Base-by-base conservation (phyloP, 805 yeast genomes). In the Myxozyma melibiosi region DNA sequence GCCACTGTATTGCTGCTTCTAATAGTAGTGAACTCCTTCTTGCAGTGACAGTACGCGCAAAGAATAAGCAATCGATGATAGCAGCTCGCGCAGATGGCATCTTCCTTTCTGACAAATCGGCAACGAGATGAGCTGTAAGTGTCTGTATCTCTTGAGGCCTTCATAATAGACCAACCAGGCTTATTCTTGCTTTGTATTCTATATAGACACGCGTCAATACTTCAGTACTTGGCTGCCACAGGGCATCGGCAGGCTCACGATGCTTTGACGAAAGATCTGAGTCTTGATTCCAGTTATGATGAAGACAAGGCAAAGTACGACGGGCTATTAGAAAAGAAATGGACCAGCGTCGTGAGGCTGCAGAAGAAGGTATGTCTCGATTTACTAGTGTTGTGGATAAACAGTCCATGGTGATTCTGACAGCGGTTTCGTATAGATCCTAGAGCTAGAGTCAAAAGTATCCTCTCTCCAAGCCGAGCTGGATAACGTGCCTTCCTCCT, bases 281-380 rank as follows among this genome's bases (percentile, higher is more conserved):
- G 40, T 11, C 24, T 41, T 3, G 33, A 43, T 7, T n/a, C 24
- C 9, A 25, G 22, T 7, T 27, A 30, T 14, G 55, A 50, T 6
- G 42, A 16, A 16, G 52, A 45, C 39, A 28, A 43, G 14, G 55
- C 52, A 44, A 54, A 59, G 42, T 64, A 49, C 41, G 66, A 57
- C 43, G 61, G 58, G 28, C 67, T 77, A 9, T 73, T 89, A 38
- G 89, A 86, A 64, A 86, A 85, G 71, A 91, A 90, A 73, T 91
- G 97, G 97, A 78, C 85, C 0, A 84, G 96, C 0, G 92, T 91
- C 3, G 77, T 89, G 31, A 75, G 96, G 44, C 75, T 92, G 30
- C 97, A 92, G 71, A 80, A 84, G 61, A 80, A 82, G 65, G 84
- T 76, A 16, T 7, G 39, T 42, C 1, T 24, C 14, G 5, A 9